Conservation (phyloP, 257 asterid genomes). For the Primulina huaijiensis region DNA sequence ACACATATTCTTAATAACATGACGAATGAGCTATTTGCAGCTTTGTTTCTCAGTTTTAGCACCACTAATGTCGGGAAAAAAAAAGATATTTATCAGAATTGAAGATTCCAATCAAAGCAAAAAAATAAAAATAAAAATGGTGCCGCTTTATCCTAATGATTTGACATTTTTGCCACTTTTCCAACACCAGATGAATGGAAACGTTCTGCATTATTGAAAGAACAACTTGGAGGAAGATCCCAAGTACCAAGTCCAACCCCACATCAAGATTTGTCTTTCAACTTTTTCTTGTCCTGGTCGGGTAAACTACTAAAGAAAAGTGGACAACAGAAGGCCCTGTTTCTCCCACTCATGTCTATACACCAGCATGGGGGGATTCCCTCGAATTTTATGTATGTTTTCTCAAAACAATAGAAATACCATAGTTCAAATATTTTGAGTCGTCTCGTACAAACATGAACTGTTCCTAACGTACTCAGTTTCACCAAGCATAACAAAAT, state of each 20-base stretch:
- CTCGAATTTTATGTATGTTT: background rate
- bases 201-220: conserved; percentile 21
- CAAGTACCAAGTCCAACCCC: conserved; percentile 36
- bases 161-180: conserved; percentile 15
- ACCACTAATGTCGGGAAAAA: background rate
- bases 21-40: background rate
- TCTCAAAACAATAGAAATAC: background rate
- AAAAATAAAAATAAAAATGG: background rate
- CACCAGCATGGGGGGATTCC: background rate
- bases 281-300: background rate
- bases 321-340: conserved; percentile 25
- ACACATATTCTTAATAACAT: background rate
- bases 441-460: background rate
- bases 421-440: background rate
- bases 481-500: background rate
- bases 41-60: background rate
- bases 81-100: background rate
- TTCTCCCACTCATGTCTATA: conserved; percentile 4
- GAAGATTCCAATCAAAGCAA: background rate
- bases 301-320: conserved; percentile 17
- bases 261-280: conserved; percentile 6
- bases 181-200: conserved; percentile 18
- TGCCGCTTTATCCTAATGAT: conserved; percentile 12
- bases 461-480: background rate
- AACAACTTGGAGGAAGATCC: conserved; percentile 21